Evolutionary conservation across 768 basidiomycete species (phyloP), one percentile per base, ranked within the genome.

Genomic region (Psilocybe cyanescens): DNA sequence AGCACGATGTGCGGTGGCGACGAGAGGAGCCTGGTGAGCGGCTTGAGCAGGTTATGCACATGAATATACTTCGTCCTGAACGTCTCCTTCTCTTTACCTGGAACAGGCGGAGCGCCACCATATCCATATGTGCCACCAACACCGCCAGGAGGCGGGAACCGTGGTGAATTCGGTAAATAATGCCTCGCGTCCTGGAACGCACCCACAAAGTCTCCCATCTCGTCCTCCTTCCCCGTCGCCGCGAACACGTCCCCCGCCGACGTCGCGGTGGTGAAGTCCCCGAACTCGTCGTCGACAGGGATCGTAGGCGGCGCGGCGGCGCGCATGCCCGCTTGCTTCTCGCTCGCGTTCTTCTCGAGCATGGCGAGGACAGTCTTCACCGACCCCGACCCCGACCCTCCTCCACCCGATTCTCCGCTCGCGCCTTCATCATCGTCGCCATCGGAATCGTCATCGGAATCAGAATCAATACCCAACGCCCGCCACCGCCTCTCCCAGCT

Each of bases 251-350:
- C 68, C 2, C 73, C 65, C 33, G 67, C 78, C 24, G 24, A 24
- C 24, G 24, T 2, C 24, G 24, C 24, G 24, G 24, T 24, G 1
- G 90, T 83, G 70, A 95, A 94, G 70, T 95, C 94, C 3, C 94
- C 95, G 75, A 97, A 97, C 28, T 94, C 94, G 67, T 96, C 93
- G 62, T 94, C 90, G 14, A 88, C 86, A 8, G 81, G 67, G 30
- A 90, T 82, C 1, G 84, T 86, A 1, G 91, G 85, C 16, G 90
- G 87, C 9, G 81, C 82, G 14, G 75, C 78, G 0, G 81, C 76
- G 49, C 80, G 75, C 12, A 75, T 71, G 5, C 71, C 70, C 5
- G 68, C 75, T 2, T 72, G 68, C 63, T 78, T 78, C 16, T 80
- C 78, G 29, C 76, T 75, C 49, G 74, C 70, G 61, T 75, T 76